Conservation (phyloP, 1,284 basidiomycete species). For the Malassezia restricta region DNA sequence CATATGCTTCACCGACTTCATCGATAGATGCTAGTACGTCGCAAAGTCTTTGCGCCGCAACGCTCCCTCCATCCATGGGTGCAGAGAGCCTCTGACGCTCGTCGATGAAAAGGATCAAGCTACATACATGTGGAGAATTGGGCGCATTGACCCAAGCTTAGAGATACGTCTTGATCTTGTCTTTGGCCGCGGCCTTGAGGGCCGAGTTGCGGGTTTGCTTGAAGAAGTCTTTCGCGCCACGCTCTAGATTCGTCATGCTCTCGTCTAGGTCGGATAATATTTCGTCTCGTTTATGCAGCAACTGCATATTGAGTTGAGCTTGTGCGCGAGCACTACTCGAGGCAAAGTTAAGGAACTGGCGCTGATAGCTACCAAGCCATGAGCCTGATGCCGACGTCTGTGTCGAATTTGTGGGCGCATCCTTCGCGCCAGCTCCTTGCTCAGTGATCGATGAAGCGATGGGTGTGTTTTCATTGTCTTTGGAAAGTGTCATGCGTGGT, state of each 20-base stretch:
- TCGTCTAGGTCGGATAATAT: constrained; percentile 21
- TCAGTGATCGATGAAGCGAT: not conserved
- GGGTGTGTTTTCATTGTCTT: not conserved
- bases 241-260: constrained; percentile 25
- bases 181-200: constrained; percentile 29
- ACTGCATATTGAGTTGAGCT: constrained; percentile 14
- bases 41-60: not conserved
- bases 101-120: no score
- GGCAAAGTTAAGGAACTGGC: not conserved
- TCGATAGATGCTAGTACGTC: constrained; percentile 1
- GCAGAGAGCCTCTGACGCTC: no score
- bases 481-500: constrained; percentile 1
- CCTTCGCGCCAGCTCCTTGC: not conserved
- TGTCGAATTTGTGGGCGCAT: not conserved
- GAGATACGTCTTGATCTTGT: constrained; percentile 23
- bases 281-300: constrained; percentile 17
- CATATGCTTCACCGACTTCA: constrained; percentile 8
- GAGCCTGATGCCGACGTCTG: constrained; percentile 6
- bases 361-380: constrained; percentile 5
- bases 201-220: constrained; percentile 31
- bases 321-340: constrained; percentile 5
- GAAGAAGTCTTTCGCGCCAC: constrained; percentile 28
- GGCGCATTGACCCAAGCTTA: not conserved
- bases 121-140: no score
- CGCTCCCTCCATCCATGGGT: not conserved